Conservation (phyloP, 148 eudicot genomes). For the Camellia sinensis region DNA sequence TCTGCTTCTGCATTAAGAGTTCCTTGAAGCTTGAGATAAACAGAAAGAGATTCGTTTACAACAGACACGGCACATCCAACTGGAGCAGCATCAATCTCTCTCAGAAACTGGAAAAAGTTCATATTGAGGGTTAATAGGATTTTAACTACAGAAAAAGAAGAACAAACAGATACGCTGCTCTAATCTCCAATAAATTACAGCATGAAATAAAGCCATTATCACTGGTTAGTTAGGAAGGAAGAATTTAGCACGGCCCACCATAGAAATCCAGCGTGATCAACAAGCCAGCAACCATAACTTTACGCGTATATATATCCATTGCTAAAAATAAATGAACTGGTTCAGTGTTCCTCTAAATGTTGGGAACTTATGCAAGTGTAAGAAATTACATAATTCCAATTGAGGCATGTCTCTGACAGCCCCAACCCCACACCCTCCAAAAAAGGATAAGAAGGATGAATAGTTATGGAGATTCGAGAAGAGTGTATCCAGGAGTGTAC, state of each 20-base stretch:
- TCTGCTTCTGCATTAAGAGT: constrained; percentile 65
- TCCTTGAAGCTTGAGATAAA: constrained; percentile 60
- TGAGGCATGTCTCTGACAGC: not conserved
- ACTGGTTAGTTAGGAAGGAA: not conserved
- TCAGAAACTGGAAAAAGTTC: constrained; percentile 43
- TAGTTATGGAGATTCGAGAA: not conserved
- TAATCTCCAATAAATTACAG: not conserved
- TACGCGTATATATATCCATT: not conserved
- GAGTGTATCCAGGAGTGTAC: not conserved
- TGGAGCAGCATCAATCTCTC: constrained; percentile 60
- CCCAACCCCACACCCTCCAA: not conserved
- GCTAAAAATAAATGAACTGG: not conserved
- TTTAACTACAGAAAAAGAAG: not conserved
- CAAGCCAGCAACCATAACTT: not conserved
- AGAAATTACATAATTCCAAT: not conserved
- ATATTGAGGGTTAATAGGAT: not conserved
- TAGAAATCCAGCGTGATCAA: not conserved
- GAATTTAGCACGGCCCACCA: not conserved
- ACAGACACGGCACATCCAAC: constrained; percentile 57
- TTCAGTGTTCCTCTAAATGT: not conserved
- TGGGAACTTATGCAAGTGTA: not conserved
- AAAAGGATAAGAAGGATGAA: not conserved
- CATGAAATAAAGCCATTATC: not conserved
- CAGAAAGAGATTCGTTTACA: constrained; percentile 63
- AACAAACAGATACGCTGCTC: not conserved